A percentile compares a stretch with the other conserved stretches of the same genome.
phyloP scores from a whole-genome alignment of 495 filamentous ascomycete species.

The Penicillium chermesinum region DNA sequence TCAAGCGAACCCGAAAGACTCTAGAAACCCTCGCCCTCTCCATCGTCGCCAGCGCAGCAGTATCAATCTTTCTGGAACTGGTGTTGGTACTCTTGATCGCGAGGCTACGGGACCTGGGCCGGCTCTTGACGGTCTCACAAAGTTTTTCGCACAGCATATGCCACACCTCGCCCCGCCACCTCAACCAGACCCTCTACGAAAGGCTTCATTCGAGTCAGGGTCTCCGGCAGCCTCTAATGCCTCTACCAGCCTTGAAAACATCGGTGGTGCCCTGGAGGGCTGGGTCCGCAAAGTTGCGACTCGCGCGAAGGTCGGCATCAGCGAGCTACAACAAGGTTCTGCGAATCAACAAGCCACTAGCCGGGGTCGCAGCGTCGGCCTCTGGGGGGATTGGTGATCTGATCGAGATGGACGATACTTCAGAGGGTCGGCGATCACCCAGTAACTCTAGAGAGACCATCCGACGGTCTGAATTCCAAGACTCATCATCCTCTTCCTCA shows the following conservation, averaged over 20 bases:
- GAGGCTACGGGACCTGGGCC: constrained; percentile 70
- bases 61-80: constrained; percentile 62
- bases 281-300: constrained; percentile 80
- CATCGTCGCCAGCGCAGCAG: constrained; percentile 41
- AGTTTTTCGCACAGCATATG: constrained; percentile 70
- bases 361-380: constrained; percentile 31
- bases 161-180: constrained; percentile 56
- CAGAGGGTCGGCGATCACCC: constrained; percentile 29
- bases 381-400: constrained; percentile 59
- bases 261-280: constrained; percentile 78
- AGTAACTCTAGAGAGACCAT: constrained; percentile 13
- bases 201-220: constrained; percentile 39
- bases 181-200: constrained; percentile 23
- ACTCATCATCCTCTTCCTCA: constrained; percentile 22
- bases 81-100: constrained; percentile 73
- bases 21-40: constrained; percentile 18
- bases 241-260: constrained; percentile 67
- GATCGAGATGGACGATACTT: constrained; percentile 73
- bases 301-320: constrained; percentile 37
- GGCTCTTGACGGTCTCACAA: constrained; percentile 72
- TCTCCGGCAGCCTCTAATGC: constrained; percentile 37
- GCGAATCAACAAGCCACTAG: constrained; percentile 25
- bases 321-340: constrained; percentile 36
- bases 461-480: constrained; percentile 18
- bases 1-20: constrained; percentile 14